Evolutionary conservation across 2,329 filamentous ascomycete species (phyloP).

Genomic region (Herpomyces periplanetae): DNA sequence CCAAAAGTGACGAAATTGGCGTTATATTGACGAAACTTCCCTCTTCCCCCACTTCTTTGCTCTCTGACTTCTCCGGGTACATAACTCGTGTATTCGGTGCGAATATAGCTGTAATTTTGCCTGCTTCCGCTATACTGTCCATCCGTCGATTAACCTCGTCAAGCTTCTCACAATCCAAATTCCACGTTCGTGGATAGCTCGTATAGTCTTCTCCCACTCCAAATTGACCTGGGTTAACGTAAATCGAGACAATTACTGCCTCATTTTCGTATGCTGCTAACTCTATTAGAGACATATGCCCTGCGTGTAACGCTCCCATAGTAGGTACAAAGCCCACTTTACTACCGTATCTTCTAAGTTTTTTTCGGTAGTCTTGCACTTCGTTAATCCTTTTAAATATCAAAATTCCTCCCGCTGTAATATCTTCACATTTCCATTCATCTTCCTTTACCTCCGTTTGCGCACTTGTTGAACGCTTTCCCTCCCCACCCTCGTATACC

Average conservation of each 20-base stretch:
- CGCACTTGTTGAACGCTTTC: no score
- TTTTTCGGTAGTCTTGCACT: conserved; percentile 27
- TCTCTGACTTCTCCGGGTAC: conserved; percentile 27
- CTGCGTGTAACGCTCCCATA: conserved; percentile 84
- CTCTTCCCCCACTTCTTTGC: no score
- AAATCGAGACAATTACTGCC: conserved; percentile 60
- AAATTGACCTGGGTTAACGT: conserved; percentile 89
- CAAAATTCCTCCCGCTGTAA: no score
- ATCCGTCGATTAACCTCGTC: conserved; percentile 25
- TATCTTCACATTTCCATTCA: no score
- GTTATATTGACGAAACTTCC: conserved; percentile 77
- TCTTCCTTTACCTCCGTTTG: no score
- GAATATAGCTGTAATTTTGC: conserved; percentile 5
- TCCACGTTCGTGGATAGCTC: conserved; percentile 69
- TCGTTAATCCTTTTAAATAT: no score
- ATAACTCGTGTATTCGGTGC: conserved; percentile 7
- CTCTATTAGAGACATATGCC: conserved; percentile 52
- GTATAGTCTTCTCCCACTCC: conserved; percentile 51
- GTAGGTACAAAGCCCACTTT: conserved; percentile 67
- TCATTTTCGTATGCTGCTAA: conserved; percentile 48
- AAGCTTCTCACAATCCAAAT: conserved; percentile 26
- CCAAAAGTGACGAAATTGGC: conserved; percentile 36
- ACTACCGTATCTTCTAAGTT: conserved; percentile 22
- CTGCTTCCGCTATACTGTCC: conserved; percentile 23
- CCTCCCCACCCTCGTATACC: no score